Evolutionary conservation across 2,329 filamentous ascomycete species (phyloP), one percentile per base, ranked within the genome.

Genomic region (Lasiodiplodia gonubiensis): DNA sequence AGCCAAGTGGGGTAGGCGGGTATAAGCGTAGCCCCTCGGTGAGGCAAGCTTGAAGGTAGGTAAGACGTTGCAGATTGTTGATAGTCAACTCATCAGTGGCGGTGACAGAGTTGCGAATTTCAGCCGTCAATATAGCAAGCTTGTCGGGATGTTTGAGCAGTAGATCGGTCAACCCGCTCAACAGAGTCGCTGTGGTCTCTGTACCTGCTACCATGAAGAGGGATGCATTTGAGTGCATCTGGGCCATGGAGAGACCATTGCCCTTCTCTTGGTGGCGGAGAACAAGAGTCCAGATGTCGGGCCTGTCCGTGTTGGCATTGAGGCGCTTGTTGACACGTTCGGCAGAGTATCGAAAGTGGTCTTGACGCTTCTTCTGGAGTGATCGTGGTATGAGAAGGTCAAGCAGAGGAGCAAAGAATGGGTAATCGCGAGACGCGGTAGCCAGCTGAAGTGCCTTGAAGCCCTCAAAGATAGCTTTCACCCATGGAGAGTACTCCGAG

Each of bases 111-210:
- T 61, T 55, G 6, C 65, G 54, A 10, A 67, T 61, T 42, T 67
- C 65, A 12, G 14, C 23, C 35, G 23, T 42, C 48, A 67, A 23
- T 11, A 16, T 51, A 2, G 11, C 12, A 10, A 61, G 23, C 12
- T 25, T 53, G 4, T 27, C 46, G 5, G 65, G 25, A n/a, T 69
- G 37, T 33, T 51, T 63, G 10, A 79, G 69, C 0, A 84, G 71
- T 0, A 76, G 72, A 55, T 76, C 81, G 0, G 77, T 78, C 0
- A 74, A 71, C 1, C 79, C 80, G 0, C 74, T 71, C 3, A 82
- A 69, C 14, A 77, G 69, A 0, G 80, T 78, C 1, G 80, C 79
- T 0, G 79, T 81, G 0, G 80, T 82, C 59, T 82, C 80, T 0
- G 74, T 77, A 0, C 80, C 81, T 1, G 75, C 80, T 14, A 77